Evolutionary conservation across 2,329 filamentous ascomycete genomes (phyloP).

Genomic region (Falciphora oryzae): DNA sequence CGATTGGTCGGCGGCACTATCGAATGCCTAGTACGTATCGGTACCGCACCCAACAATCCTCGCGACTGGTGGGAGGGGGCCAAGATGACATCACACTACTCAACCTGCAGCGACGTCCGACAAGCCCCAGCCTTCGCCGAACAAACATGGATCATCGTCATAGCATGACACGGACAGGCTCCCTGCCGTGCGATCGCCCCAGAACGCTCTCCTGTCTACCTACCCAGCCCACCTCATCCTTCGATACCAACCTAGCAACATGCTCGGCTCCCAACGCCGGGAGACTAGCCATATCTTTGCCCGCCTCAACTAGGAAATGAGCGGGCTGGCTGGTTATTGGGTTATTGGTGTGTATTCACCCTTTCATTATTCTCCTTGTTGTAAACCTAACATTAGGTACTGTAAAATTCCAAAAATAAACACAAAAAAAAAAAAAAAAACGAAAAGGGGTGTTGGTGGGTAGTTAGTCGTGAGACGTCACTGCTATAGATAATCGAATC

Average conservation of each 20-base stretch:
- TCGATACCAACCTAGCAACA: not conserved
- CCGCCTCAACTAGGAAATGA: not conserved
- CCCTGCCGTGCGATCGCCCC: not conserved
- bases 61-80: not conserved
- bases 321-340: not conserved
- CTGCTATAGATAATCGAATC: no score
- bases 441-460: no score
- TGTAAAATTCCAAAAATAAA: not conserved
- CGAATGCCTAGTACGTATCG: slow-evolving; percentile 10
- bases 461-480: no score
- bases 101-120: slow-evolving; percentile 4
- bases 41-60: slow-evolving; percentile 5
- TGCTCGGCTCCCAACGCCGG: not conserved
- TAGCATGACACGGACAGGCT: not conserved
- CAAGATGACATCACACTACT: slow-evolving; percentile 9
- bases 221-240: not conserved
- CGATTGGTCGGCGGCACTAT: not conserved
- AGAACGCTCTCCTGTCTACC: not conserved
- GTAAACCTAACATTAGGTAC: not conserved
- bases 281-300: not conserved
- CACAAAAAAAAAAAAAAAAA: no score
- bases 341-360: slow-evolving; percentile 7
- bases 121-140: not conserved
- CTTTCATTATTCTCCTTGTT: slow-evolving; percentile 5
- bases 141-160: not conserved